Evolutionary conservation across 352 stramenopile genomes (phyloP).

Genomic region (Aphanomyces euteiches): DNA sequence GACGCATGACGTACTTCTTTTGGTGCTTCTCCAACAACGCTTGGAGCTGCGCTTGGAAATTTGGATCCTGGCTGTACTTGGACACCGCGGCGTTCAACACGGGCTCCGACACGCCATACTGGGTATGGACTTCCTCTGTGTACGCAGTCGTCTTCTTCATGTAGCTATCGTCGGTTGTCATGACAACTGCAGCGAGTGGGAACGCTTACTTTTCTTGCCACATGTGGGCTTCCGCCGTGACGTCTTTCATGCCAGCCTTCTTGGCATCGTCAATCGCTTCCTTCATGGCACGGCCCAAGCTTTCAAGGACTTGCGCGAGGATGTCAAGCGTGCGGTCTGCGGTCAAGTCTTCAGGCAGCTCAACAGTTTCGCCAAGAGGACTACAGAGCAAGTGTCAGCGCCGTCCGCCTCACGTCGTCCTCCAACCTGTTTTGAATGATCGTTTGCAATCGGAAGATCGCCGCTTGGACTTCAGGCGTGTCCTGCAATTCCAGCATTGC

Average conservation of each 20-base stretch:
- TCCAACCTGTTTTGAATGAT: slow-evolving; percentile 31
- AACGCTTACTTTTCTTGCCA: neutral
- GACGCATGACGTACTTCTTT: neutral
- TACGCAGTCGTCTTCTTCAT: neutral
- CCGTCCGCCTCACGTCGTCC: neutral
- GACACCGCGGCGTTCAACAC: neutral
- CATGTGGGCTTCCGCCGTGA: neutral
- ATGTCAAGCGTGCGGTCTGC: no score
- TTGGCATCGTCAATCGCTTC: neutral
- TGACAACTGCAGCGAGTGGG: neutral
- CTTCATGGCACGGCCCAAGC: no score
- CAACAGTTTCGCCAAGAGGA: no score
- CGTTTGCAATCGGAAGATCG: slow-evolving; percentile 16
- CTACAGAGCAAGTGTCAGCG: no score
- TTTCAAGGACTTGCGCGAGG: no score
- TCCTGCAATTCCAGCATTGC: slow-evolving; percentile 21
- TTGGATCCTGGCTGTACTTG: neutral
- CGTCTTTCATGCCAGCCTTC: neutral
- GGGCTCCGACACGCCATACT: neutral
- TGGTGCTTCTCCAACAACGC: neutral
- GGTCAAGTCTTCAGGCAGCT: no score
- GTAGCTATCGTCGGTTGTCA: neutral
- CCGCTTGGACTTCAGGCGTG: slow-evolving; percentile 18
- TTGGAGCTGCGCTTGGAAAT: neutral
- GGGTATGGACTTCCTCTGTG: neutral